Evolutionary conservation across 139 green algal genomes (phyloP), one percentile per base, ranked within the genome.

Genomic region (Edaphochlamys debaryana): DNA sequence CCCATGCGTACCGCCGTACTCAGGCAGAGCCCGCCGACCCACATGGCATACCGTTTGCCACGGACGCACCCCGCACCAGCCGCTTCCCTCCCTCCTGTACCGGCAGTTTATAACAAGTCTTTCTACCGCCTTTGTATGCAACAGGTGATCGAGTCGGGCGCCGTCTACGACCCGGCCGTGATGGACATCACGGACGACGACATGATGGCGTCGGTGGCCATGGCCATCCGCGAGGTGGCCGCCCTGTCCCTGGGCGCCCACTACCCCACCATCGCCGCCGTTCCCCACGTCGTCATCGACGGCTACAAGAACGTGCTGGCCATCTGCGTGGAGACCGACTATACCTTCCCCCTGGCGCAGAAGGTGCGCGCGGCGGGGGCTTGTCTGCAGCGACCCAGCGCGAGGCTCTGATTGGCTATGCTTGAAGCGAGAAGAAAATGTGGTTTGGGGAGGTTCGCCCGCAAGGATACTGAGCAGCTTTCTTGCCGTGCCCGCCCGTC

Each of bases 291-390:
- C 67, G 88, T 99, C 78, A 91, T 99, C 93, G 98, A 99, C 87
- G 93, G 88, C 79, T 99, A 98, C 97, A 99, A 99, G 96, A 99
- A 99, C 89, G 94, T 98, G 85, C 92, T 99, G 79, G 94, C 97
- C 58, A 89, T 99, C 37, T 91, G 95, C 60, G 69, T 97, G 54
- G 91, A 94, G 69, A 98, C 95, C 75, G 96, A 98, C 63, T 99
- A 98, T 95, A 89, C 89, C 84, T 99, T 98, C 95, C 95, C 95
- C 37, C 92, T 97, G 75, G 95, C 95, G 32, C 90, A 98, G 45
- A 98, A 98, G 93, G 94, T 93, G 62, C 20, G 87, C 23, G 13
- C 52, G 15, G 52, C 52, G 29, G 45, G 45, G 11, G 45, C 11
- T 54, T 54, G 11, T 22, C 11, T 13, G 45, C 45, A 54, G 45